phyloP scores from a whole-genome alignment of 352 stramenopile genomes.

The Elongisporangium anandrum region DNA sequence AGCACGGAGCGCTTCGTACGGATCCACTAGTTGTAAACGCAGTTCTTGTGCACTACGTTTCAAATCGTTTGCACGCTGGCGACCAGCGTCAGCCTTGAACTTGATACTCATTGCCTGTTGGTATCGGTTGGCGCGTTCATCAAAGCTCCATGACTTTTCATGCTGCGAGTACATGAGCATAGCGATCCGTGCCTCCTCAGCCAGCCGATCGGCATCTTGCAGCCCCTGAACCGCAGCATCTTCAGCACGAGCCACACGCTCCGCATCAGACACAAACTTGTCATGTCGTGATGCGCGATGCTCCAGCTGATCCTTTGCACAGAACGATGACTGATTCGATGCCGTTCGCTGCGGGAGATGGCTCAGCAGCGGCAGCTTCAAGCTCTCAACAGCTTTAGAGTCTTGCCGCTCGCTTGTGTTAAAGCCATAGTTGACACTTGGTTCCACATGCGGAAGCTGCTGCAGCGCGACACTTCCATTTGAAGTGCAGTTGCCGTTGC shows the following conservation, averaged over 20 bases:
- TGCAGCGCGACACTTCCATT: constrained; percentile 1
- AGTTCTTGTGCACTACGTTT: constrained; percentile 18
- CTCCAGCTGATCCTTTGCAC: constrained; percentile 34
- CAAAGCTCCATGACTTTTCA: constrained; percentile 56
- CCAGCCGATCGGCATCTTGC: constrained; percentile 41
- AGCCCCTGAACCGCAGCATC: constrained; percentile 17
- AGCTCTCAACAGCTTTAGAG: neutral
- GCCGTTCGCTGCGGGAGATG: constrained; percentile 16
- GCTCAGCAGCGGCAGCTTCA: constrained; percentile 32
- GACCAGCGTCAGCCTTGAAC: constrained; percentile 34
- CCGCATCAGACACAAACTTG: constrained; percentile 25
- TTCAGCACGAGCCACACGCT: constrained; percentile 23
- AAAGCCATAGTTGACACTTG: constrained; percentile 1
- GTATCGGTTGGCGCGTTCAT: constrained; percentile 49
- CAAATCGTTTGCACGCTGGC: constrained; percentile 38
- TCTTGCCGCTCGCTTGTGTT: neutral
- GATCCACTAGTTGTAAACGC: constrained; percentile 31
- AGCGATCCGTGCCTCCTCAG: constrained; percentile 51
- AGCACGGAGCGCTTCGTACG: constrained; percentile 24
- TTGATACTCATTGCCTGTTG: constrained; percentile 51
- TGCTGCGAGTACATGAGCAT: constrained; percentile 58
- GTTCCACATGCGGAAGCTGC: neutral
- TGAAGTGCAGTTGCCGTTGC: neutral
- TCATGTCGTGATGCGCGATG: constrained; percentile 21
- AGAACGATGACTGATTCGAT: constrained; percentile 9